These are phyloP conservation scores for Botrytis tulipae DNA, from an alignment of 2,329 filamentous ascomycete species.

Conservation along the genomic window DNA sequence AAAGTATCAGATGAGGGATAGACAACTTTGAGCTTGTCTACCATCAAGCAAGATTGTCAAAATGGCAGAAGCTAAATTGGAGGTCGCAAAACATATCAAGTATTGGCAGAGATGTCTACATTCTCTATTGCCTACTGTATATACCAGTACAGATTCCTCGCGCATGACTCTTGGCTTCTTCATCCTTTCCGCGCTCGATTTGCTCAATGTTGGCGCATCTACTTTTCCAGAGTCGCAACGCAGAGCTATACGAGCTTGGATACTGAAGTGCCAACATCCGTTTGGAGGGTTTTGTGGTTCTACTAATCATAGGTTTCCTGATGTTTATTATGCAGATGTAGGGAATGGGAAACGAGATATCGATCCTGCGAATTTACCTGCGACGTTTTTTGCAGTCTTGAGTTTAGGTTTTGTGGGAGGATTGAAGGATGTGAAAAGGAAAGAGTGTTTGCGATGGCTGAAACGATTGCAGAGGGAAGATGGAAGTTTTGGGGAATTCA, in stretches of 20 bases:
- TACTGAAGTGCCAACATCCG: constrained; percentile 82
- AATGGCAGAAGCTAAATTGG: constrained; percentile 44
- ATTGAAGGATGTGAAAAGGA: constrained; percentile 64
- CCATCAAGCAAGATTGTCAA: not conserved
- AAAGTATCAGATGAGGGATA: constrained; percentile 4
- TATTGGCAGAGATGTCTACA: constrained; percentile 92
- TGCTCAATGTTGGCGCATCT: constrained; percentile 65
- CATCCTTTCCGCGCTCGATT: constrained; percentile 78
- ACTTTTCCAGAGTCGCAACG: constrained; percentile 49
- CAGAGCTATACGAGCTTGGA: constrained; percentile 65
- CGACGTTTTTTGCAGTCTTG: constrained; percentile 84
- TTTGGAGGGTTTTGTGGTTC: constrained; percentile 86
- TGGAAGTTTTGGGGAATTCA: constrained; percentile 86
- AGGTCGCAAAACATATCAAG: constrained; percentile 70
- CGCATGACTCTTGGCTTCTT: constrained; percentile 90
- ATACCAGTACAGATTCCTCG: constrained; percentile 86
- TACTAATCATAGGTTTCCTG: constrained; percentile 58
- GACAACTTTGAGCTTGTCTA: not conserved
- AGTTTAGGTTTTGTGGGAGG: constrained; percentile 62
- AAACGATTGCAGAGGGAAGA: constrained; percentile 72
- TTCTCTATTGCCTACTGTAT: constrained; percentile 74
- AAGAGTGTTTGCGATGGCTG: constrained; percentile 71
- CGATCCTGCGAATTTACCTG: constrained; percentile 80
- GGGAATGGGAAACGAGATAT: constrained; percentile 53
- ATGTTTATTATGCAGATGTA: constrained; percentile 37